Conservation (phyloP, 192 early-diverging fungal genomes). For the Linnemannia exigua region DNA sequence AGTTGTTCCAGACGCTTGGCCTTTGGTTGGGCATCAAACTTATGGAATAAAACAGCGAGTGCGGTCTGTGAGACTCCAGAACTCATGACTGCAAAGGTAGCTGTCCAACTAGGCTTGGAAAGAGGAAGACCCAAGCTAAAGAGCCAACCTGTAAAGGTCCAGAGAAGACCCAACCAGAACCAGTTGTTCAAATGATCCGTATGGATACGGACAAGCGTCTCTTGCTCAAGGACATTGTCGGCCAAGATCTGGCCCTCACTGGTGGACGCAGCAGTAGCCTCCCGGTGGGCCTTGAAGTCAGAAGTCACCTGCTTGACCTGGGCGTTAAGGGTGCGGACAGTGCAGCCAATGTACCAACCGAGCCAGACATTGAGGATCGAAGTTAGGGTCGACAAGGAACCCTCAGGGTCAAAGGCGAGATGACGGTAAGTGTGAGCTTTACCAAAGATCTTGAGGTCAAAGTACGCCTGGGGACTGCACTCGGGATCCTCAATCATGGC, state of each 20-base stretch:
- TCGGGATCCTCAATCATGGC: conserved; percentile 54
- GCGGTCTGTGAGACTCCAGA: conserved; percentile 52
- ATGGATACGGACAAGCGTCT: conserved; percentile 30
- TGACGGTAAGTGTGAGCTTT: conserved; percentile 58
- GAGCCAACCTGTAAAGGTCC: conserved; percentile 45
- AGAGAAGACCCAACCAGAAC: conserved; percentile 52
- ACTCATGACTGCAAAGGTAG: conserved; percentile 61
- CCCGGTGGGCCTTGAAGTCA: conserved; percentile 35
- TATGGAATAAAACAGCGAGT: conserved; percentile 55
- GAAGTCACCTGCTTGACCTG: conserved; percentile 33
- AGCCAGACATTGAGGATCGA: conserved; percentile 63
- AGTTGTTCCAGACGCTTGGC: conserved; percentile 22
- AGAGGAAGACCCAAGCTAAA: conserved; percentile 60
- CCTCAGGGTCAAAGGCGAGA: conserved; percentile 66
- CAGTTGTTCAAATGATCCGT: conserved; percentile 27
- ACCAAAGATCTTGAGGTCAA: conserved; percentile 62
- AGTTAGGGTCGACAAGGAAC: conserved; percentile 66
- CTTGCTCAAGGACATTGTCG: conserved; percentile 38
- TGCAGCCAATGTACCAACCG: conserved; percentile 63
- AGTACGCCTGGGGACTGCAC: conserved; percentile 64
- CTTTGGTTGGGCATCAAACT: conserved; percentile 58
- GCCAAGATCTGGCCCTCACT: background rate
- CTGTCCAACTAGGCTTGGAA: conserved; percentile 72
- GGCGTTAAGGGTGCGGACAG: conserved; percentile 33
- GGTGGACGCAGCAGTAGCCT: background rate